Evolutionary conservation across 305 asterid species (phyloP), one percentile per base, ranked within the genome.

Genomic region (Ilex paraguariensis): DNA sequence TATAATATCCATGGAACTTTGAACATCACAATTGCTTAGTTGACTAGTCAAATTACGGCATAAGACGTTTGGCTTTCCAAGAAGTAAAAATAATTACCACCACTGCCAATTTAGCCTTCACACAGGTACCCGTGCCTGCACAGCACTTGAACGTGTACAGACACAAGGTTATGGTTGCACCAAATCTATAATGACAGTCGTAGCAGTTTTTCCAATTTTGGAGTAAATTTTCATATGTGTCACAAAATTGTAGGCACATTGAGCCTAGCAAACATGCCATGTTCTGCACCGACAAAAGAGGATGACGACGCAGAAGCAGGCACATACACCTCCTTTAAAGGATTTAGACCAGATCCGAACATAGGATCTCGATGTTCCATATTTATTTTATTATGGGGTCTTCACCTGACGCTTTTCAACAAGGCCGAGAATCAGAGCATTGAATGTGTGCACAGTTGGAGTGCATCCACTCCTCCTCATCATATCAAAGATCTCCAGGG

Each of bases 391-490:
- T 31, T 8, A 61, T 52, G 13, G 49, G 31, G 55, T 57, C 56
- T 21, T 57, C 75, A 91, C 98, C 97, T 90, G 92, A 30, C 77
- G 84, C 66, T 93, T 93, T 65, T 84, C 91, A 13, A 83, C 95
- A 12, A 90, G 99, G 65, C 97, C 97, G 74, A 87, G 90, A 79
- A 90, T 87, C 72, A 93, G 70, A 40, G 95, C 90, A 33, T 93
- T 93, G 71, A 70, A 93, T 0, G 96, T 82, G 54, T 93, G 90
- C 73, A 93, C 99, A 5, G 93, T 83, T 12, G 99, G 99, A 60
- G 88, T 70, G 75, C 97, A 90, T 58, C 99, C 99, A 58, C 86
- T 86, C 74, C 75, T 86, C 80, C 97, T 86, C 99, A 90, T 90
- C 87, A 76, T 80, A 65, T 86, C 81, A 61, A 90, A 93, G 65